Evolutionary conservation across 78 protist genomes (phyloP), one percentile per base, ranked within the genome.

Genomic region (Dictyostelium firmibasis): DNA sequence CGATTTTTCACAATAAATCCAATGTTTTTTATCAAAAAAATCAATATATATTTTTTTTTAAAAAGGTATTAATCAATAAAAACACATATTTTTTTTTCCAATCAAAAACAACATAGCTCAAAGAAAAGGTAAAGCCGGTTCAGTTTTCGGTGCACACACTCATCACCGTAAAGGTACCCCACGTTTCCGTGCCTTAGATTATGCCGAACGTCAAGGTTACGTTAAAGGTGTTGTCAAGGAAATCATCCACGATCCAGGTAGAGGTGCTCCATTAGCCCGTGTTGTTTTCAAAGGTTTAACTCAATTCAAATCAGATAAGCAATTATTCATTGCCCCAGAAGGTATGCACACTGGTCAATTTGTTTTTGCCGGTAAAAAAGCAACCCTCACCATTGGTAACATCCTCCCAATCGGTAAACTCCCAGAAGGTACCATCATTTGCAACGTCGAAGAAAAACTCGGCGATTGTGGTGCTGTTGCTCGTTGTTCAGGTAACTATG

Each of bases 301-400:
- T 97, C 87, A 84, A 87, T 98, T 89, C 99, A 43, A 60, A 70
- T 14, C 72, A 27, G 83, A 85, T 84, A 97, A 93, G 83, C 98
- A 98, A 97, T 53, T 84, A 23, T 97, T 99, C 96, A 83, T 98
- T 62, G 99, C 99, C 43, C 97, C 99, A 31, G 99, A 99, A 98
- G 99, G 99, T 60, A 96, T 98, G 96, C 97, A 99, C 99, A 98
- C 99, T 38, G 99, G 99, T 67, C 99, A 99, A 96, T 98, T 96
- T 84, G 57, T 99, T 72, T 99, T 96, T 96, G 96, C 97, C 96
- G 99, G 99, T 60, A 95, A 97, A 94, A 98, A 98, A 91, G 99
- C 99, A 25, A 47, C 86, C 70, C 97, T 99, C 6, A 60, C 98
- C 86, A 97, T 99, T 27, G 99, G 99, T 79, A 99, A 99, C 99